Base-by-base conservation (phyloP, 2,329 filamentous ascomycete genomes). In the Chaetomiaceae sp. region DNA sequence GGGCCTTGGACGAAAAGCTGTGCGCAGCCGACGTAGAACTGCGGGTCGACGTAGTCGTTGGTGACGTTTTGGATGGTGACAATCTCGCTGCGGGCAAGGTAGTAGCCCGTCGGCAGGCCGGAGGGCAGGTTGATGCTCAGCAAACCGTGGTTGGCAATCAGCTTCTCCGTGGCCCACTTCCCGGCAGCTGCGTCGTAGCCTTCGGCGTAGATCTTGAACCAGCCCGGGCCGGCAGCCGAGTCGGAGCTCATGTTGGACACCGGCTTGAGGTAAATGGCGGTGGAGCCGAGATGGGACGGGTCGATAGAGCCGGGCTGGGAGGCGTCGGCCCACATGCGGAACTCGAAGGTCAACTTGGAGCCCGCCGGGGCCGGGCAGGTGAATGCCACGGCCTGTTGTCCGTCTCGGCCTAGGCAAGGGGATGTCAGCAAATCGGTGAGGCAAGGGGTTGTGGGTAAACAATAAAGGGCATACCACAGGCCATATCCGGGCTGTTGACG, bases 161-260 rank as follows among this genome's bases (percentile, higher is more conserved):
- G 70, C 50, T 78, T 79, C 59, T 86, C 78, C 3, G 81, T 83
- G 65, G 85, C 88, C 83, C 84, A 89, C 60, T 78, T 68, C 22
- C 68, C 62, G 2, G 69, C 68, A 5, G 61, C 55, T 5, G 66
- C 61, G 56, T 85, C 72, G 64, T 84, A 86, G 37, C 81, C 83
- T 42, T 83, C 74, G 48, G 86, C 76, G 71, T 75, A 87, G 60
- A 89, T 60, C 72, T 88, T 88, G 73, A 89, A 86, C 86, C 85
- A 90, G 32, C 84, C 84, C 41, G 71, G 67, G 4, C 84, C 84
- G 19, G 73, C 67, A 40, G 79, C 79, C 11, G 75, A 63, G 52
- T 72, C 68, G 18, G 60, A 61, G 11, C 66, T 66, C 48, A 81
- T 78, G 47, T 79, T 72, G 53, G 70, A 65, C 1, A 88, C 76